Base-by-base conservation (phyloP, 768 basidiomycete species). In the Hemileccinum impolitum region DNA sequence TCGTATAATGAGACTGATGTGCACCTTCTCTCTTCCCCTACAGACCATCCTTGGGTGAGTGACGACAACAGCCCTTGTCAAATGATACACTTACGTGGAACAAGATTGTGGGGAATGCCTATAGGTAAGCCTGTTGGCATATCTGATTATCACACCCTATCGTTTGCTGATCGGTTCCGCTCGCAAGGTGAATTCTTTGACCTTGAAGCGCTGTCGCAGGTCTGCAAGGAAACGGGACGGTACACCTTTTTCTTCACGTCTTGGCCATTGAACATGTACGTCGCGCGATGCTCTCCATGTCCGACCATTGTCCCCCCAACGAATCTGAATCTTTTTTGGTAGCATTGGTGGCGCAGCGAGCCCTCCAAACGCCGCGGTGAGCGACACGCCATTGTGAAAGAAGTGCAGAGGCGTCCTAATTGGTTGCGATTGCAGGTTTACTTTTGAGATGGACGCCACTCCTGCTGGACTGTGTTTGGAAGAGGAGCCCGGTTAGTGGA, bases 181-280 rank as follows among this genome's bases (percentile, higher is more conserved):
- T 18, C 15, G 5, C 25, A 31, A 81, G 85, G 83, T 32, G 86
- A 87, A 68, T 76, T 86, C 57, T 86, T 87, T 61, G 85, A 87
- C 62, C 68, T 87, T 34, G 85, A 87, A 62, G 73, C 75, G 49
- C 70, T 87, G 3, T 76, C 82, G 11, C 66, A 75, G 50, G 67
- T 70, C 8, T 87, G 82, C 58, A 75, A 75, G 5, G 76, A 77
- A 52, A 78, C 76, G 2, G 75, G 77, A 5, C 68, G 83, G 56
- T 87, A 84, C 61, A 82, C 81, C 10, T 86, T 89, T 64, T 87
- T 87, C 75, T 85, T 87, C 68, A 75, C 83, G 1, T 86, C 83
- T 3, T 86, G 82, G 84, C 85, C 85, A 1, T 69, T 89, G 53
- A 78, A 85, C 62, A 79, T 87, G 84, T 85, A 55, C 57, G 81